phyloP scores from a whole-genome alignment of 2,329 filamentous ascomycete genomes.

The Pestalotiopsis sp. region DNA sequence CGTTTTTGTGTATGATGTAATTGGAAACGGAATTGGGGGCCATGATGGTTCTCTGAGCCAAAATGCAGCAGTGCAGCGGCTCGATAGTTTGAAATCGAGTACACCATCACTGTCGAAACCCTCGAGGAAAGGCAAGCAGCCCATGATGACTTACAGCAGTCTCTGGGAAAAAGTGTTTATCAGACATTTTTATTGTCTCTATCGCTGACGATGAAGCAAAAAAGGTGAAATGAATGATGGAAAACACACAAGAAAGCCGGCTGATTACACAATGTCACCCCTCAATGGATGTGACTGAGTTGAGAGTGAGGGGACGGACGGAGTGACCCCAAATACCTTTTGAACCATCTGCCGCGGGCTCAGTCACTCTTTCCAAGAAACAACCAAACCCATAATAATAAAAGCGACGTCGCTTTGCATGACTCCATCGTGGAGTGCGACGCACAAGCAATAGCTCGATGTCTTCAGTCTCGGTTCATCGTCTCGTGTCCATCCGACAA shows the following conservation, averaged over 20 bases:
- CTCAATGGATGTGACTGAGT: not conserved
- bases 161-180: constrained; percentile 17
- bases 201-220: not conserved
- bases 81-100: not conserved
- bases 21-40: not conserved
- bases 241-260: not conserved
- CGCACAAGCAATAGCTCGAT: not conserved
- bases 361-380: too few species aligned
- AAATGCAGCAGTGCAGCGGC: not conserved
- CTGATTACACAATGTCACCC: not conserved
- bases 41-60: not conserved
- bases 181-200: constrained; percentile 12
- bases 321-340: not conserved
- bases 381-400: not conserved
- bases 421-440: not conserved
- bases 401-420: not conserved
- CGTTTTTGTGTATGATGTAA: not conserved
- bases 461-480: not conserved
- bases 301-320: not conserved
- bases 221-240: not conserved
- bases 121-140: not conserved
- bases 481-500: not conserved
- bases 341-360: not conserved
- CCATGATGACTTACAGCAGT: not conserved
- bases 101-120: not conserved